Conservation (phyloP, 2,329 filamentous ascomycete genomes). For the Fusarium secorum region DNA sequence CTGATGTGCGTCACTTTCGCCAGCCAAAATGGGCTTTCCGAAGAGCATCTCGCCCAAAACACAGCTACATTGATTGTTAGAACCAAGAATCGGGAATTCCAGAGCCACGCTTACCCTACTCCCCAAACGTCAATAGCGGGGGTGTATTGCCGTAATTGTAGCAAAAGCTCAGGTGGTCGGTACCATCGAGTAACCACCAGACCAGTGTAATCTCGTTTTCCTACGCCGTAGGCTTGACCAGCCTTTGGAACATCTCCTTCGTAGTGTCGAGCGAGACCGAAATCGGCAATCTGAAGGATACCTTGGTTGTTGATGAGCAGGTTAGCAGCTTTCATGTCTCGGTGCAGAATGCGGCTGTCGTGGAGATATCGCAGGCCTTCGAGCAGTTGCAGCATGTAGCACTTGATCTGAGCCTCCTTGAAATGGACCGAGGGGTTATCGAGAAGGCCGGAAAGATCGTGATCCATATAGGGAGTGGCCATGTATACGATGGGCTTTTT, state of each 20-base stretch:
- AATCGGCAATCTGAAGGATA: constrained; percentile 95
- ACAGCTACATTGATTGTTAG: constrained; percentile 67
- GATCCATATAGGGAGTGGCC: constrained; percentile 99
- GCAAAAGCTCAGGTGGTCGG: constrained; percentile 87
- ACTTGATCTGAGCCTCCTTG: constrained; percentile 92
- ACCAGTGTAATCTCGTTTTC: constrained; percentile 91
- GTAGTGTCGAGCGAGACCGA: constrained; percentile 92
- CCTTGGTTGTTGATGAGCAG: constrained; percentile 94
- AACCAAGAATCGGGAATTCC: neutral
- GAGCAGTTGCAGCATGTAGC: constrained; percentile 93
- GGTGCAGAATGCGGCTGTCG: constrained; percentile 87
- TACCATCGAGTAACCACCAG: constrained; percentile 98
- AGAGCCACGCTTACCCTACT: constrained; percentile 73
- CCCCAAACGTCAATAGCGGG: constrained; percentile 98
- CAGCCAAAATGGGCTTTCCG: constrained; percentile 89
- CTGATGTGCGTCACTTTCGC: constrained; percentile 88
- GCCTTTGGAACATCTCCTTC: constrained; percentile 81
- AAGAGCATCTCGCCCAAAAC: constrained; percentile 98
- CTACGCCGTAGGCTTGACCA: constrained; percentile 83
- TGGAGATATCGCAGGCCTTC: constrained; percentile 91
- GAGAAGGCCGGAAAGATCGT: constrained; percentile 95
- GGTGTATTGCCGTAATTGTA: constrained; percentile 91
- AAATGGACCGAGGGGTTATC: constrained; percentile 93
- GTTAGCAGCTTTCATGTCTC: constrained; percentile 99
- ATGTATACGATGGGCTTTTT: constrained; percentile 94